Base-by-base conservation (phyloP, 1,139 yeast genomes). In the Taphrina deformans region DNA sequence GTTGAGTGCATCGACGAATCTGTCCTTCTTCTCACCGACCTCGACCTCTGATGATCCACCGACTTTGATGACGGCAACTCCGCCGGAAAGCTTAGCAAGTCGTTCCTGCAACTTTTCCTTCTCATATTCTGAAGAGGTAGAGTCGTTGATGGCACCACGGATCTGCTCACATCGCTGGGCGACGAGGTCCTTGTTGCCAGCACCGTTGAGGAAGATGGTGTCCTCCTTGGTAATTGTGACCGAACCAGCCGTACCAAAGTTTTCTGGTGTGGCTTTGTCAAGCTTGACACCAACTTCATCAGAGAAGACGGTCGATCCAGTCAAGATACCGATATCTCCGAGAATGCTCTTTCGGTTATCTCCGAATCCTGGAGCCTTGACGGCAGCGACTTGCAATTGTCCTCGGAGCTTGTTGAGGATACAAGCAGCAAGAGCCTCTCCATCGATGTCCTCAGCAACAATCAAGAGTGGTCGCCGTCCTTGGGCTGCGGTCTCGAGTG, bases 21-120 rank as follows among this genome's bases (percentile, higher is more conserved):
- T 91, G 79, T 93, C 99, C 83, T 93, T 93, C 96, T 93, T 95
- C 83, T 93, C 99, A 76, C 98, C 96, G 72, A 93, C 99, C 82
- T 93, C 99, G 72, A 93, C 91, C 81, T 93, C 99, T 27, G 97
- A 90, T 64, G 99, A 79, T 73, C 99, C 99, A 78, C 99, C 99
- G 69, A 93, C 99, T 83, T 88, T 89, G 75, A 93, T 83, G 71
- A 95, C 99, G 70, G 99, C 99, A 77, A 93, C 99, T 85, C 99
- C 99, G 68, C 99, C 99, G 64, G 97, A 89, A 72, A 93, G 85
- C 82, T 93, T 93, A 74, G 99, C 99, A 74, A 93, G 84, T 82
- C 99, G 89, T 82, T 93, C 99, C 81, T 92, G 97, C 75, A 93
- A 84, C 83, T 93, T 93, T 83, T 93, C 99, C 82, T 83, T 87